Evolutionary conservation across 306 rosid species (phyloP), one percentile per base, ranked within the genome.

Genomic region (Fragaria vesca): DNA sequence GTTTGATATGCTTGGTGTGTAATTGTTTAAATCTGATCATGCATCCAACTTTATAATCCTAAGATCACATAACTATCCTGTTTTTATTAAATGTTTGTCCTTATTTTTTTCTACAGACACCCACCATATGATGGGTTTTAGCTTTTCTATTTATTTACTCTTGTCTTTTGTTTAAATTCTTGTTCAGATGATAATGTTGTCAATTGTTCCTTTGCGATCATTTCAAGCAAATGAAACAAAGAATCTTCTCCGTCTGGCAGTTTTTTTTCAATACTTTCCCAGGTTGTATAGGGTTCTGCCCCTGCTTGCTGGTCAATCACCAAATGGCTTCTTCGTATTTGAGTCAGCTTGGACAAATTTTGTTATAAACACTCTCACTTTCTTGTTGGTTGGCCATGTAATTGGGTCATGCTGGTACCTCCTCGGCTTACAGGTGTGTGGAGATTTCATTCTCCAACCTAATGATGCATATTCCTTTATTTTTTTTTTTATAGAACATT

Each of bases 361-460:
- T 72, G 40, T 93, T 15, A 88, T 93, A 72, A 91, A 93, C 81
- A 96, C 91, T 79, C 86, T 88, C 81, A 84, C 90, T 43, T 88
- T 78, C 80, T 83, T 91, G 80, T 83, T 93, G 68, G 76, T 90
- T 72, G 86, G 92, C 80, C 98, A 91, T 83, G 77, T 91, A 76
- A 89, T 91, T 38, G 98, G 98, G 58, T 87, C 98, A 28, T 79
- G 81, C 76, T 93, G 98, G 98, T 93, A 91, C 76, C 97, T 91
- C 36, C 78, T 93, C 45, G 98, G 97, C 75, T 87, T 91, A 73
- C 97, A 93, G 93, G 98, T 86, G 48, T 57, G 81, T 61, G 12
- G 15, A 72, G 55, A 69, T 66, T 34, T 61, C 30, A 57, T 51
- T 72, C 30, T 65, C 18, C 10, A 24, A 32, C 13, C 21, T 66